Evolutionary conservation across 2,329 filamentous ascomycete species (phyloP), one percentile per base, ranked within the genome.

Genomic region (Ascochyta lentis): DNA sequence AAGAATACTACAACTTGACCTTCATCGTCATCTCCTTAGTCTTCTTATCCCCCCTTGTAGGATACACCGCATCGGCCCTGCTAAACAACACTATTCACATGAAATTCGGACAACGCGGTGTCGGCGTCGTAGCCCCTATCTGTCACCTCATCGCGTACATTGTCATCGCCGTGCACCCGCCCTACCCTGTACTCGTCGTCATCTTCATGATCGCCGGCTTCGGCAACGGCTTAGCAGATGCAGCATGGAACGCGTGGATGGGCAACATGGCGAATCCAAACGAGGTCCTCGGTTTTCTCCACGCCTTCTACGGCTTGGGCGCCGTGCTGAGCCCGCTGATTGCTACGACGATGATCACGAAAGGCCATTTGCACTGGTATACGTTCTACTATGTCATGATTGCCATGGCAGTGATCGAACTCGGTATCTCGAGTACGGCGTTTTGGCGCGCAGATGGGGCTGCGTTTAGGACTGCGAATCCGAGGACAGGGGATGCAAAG

Each of bases 321-420:
- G 90, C 87, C 1, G 87, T 88, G 0, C 77, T 92, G 12, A 80
- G 83, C 3, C 90, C 90, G 0, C 73, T 93, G 6, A 81, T 92
- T 56, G 89, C 89, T 1, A 92, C 90, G 0, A 83, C 84, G 4
- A 86, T 94, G 84, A 84, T 93, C 33, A 86, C 87, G 0, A 86
- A 85, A 60, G 85, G 77, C 0, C 63, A 77, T 26, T 68, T 88
- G 46, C 78, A 79, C 0, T 95, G 91, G 91, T 91, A 88, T 65
- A 79, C 79, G 10, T 93, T 89, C 73, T 94, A 91, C 74, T 92
- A 91, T 68, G 76, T 92, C 52, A 89, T 92, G 86, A 81, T 89
- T 39, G 85, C 77, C 10, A 72, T 84, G 43, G 81, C 85, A 0
- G 78, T 73, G 1, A 59, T 89, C 24, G 88, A 91, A 66, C 71